A percentile compares a stretch with the other conserved stretches of the same genome.
These are phyloP conservation scores for Diplocarpon rosae DNA, from an alignment of 2,329 filamentous ascomycete species.

Conservation along the genomic window DNA sequence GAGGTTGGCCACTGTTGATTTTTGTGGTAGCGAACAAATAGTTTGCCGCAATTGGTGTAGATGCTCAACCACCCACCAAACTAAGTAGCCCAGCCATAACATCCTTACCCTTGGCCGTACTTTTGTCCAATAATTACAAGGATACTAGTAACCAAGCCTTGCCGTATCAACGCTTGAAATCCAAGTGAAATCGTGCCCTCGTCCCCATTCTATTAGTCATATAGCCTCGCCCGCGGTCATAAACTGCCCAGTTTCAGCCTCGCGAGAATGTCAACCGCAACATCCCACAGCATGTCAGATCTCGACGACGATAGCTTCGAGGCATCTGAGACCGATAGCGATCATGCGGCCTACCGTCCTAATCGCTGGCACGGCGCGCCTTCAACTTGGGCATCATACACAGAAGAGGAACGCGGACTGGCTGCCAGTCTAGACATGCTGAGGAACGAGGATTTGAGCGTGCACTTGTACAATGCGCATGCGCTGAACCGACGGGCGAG, in stretches of 20 bases:
- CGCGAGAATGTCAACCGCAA: neutral
- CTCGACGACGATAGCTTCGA: conserved; percentile 23
- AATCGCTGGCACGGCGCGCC: conserved; percentile 63
- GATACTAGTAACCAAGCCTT: no score
- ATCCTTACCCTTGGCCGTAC: no score
- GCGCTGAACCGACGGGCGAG: conserved; percentile 45
- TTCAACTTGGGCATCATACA: conserved; percentile 55
- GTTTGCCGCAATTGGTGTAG: no score
- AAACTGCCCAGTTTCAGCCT: conserved; percentile 3
- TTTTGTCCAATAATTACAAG: no score
- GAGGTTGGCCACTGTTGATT: no score
- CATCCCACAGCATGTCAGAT: conserved; percentile 5
- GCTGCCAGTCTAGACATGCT: conserved; percentile 51
- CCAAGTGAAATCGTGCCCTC: no score
- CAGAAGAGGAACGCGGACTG: conserved; percentile 50
- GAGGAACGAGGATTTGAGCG: conserved; percentile 53
- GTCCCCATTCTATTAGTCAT: no score
- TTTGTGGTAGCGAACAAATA: no score
- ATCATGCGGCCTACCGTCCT: conserved; percentile 34
- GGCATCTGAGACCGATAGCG: conserved; percentile 33
- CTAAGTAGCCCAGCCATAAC: no score
- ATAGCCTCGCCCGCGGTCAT: no score
- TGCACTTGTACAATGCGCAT: conserved; percentile 73
- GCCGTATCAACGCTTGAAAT: no score
- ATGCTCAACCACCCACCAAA: no score